A percentile compares a stretch with the other conserved stretches of the same genome.
These are phyloP conservation scores for Fusarium sp. DNA, from an alignment of 2,329 filamentous ascomycete species.

Conservation along the genomic window DNA sequence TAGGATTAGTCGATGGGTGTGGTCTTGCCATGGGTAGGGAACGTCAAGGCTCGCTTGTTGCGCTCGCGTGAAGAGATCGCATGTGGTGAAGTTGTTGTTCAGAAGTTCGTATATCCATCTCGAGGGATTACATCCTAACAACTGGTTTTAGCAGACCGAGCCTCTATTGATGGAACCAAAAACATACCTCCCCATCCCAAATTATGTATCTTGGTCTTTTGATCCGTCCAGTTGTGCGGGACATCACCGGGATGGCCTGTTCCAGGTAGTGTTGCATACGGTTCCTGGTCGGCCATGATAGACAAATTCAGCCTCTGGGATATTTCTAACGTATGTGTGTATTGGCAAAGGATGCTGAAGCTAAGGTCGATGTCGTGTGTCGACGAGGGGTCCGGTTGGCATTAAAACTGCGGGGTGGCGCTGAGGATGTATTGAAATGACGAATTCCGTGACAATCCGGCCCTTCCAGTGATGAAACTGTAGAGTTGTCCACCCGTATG, in stretches of 20 bases:
- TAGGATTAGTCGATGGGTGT: constrained; percentile 53
- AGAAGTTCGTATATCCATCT: constrained; percentile 57
- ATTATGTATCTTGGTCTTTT: constrained; percentile 48
- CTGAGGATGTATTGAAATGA: not conserved
- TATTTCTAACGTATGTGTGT: not conserved
- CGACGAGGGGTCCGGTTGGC: constrained; percentile 13
- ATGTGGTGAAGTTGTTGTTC: constrained; percentile 53
- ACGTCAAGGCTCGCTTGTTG: constrained; percentile 47
- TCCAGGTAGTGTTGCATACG: constrained; percentile 52
- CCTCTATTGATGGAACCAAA: not conserved
- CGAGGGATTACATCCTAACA: constrained; percentile 53
- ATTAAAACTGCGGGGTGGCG: constrained; percentile 32
- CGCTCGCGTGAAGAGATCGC: constrained; percentile 54
- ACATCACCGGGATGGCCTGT: constrained; percentile 45
- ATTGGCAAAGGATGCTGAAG: not conserved
- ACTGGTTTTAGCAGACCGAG: constrained; percentile 22
- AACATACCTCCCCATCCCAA: constrained; percentile 48
- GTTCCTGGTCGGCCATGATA: constrained; percentile 48
- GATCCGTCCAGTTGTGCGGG: constrained; percentile 48
- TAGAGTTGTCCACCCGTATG: not conserved
- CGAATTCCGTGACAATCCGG: not conserved
- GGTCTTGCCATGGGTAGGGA: constrained; percentile 50
- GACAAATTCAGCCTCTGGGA: not conserved
- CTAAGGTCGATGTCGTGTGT: constrained; percentile 11
- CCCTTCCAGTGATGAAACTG: not conserved